A percentile compares a stretch with the other conserved stretches of the same genome.
Conservation (phyloP, 352 stramenopile genomes). For the Lagenidium sp. region DNA sequence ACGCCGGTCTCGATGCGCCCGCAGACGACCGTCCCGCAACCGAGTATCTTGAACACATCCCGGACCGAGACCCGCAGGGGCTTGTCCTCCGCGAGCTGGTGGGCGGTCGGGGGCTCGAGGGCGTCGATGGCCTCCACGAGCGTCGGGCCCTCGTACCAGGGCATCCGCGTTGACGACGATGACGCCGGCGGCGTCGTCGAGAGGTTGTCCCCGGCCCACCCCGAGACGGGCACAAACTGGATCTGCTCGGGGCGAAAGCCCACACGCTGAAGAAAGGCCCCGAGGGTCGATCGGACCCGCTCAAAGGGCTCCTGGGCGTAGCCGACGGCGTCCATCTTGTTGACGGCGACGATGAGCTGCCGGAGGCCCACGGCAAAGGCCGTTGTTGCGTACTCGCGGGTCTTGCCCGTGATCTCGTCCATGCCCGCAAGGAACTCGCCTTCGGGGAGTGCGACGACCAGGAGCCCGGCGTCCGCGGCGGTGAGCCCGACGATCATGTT, state of each 20-base stretch:
- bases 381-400: conserved; percentile 93
- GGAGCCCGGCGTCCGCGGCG: conserved; percentile 93
- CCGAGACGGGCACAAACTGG: conserved; percentile 95
- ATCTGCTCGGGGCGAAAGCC: conserved; percentile 96
- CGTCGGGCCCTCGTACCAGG: conserved; percentile 94
- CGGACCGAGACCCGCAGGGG: conserved; percentile 94
- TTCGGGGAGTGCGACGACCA: conserved; percentile 90
- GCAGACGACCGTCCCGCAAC: conserved; percentile 95
- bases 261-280: conserved; percentile 92
- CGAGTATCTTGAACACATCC: conserved; percentile 97
- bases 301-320: conserved; percentile 93
- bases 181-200: conserved; percentile 86
- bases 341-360: conserved; percentile 97
- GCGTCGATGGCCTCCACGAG: conserved; percentile 92
- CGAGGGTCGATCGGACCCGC: conserved; percentile 91
- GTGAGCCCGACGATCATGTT: conserved; percentile 98
- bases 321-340: conserved; percentile 98
- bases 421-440: conserved; percentile 93
- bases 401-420: conserved; percentile 88
- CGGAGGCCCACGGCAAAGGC: conserved; percentile 96
- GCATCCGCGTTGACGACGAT: too few species aligned
- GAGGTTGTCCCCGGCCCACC: conserved; percentile 97
- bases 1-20: conserved; percentile 96
- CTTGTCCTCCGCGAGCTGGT: conserved; percentile 91
- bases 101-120: conserved; percentile 83